phyloP scores from a whole-genome alignment of 139 green algal species.

The Gonium pectorale region DNA sequence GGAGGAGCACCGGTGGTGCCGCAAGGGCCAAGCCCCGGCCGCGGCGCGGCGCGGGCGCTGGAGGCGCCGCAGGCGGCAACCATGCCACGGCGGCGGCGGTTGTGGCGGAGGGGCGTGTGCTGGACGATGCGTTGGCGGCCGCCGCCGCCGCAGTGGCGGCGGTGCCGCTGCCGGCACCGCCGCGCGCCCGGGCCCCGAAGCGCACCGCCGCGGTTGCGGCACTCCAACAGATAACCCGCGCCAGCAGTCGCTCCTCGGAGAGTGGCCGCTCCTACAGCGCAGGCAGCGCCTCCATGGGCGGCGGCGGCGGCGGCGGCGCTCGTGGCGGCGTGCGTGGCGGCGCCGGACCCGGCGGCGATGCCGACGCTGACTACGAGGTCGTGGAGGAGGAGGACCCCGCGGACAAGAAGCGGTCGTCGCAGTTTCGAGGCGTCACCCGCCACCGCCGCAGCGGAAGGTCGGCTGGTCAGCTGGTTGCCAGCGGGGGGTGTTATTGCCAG shows the following conservation, averaged over 20 bases:
- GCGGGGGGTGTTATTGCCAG: too few relatives aligned
- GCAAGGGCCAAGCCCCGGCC: not conserved
- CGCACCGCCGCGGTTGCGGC: constrained; percentile 15
- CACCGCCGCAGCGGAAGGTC: constrained; percentile 78
- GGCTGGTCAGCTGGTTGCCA: too few relatives aligned
- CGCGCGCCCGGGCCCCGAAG: not conserved
- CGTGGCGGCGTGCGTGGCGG: not conserved
- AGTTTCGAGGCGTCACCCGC: constrained; percentile 83
- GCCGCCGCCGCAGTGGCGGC: not conserved
- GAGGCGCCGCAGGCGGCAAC: not conserved
- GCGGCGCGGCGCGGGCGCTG: not conserved
- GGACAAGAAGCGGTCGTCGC: constrained; percentile 52
- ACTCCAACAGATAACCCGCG: not conserved
- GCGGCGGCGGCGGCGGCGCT: not conserved
- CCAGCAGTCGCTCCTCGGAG: not conserved
- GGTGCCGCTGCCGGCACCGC: not conserved
- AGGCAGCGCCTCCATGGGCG: not conserved
- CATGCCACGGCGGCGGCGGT: not conserved
- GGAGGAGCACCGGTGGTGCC: too few relatives aligned
- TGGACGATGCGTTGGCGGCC: not conserved
- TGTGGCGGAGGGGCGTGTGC: not conserved
- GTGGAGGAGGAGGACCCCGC: not conserved
- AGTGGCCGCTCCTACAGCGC: not conserved
- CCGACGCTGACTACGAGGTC: not conserved
- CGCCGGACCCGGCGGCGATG: not conserved